These are phyloP conservation scores for Polyporus arcularius DNA, from an alignment of 768 basidiomycete species.

Conservation along the genomic window DNA sequence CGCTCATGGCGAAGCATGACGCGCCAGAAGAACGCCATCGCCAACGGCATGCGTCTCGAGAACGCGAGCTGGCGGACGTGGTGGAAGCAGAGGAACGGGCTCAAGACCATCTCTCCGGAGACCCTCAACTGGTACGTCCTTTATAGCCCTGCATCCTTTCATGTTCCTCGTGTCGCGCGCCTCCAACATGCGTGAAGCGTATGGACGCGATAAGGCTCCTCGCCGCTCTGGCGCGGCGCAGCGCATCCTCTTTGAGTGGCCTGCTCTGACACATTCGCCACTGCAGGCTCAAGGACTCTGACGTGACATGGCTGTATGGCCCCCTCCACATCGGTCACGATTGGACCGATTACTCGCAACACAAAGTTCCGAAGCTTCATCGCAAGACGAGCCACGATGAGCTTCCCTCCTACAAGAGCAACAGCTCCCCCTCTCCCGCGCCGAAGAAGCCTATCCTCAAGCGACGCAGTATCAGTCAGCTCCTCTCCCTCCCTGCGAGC, in stretches of 20 bases:
- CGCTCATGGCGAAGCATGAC: slow-evolving; percentile 99
- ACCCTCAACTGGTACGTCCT: slow-evolving; percentile 91
- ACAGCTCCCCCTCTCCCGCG: slow-evolving; percentile 11
- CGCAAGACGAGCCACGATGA: slow-evolving; percentile 43
- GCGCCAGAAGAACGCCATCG: slow-evolving; percentile 95
- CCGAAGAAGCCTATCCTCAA: slow-evolving; percentile 89
- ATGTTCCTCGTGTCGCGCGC: slow-evolving; percentile 17
- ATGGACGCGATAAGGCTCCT: slow-evolving; percentile 16
- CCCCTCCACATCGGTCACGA: slow-evolving; percentile 92
- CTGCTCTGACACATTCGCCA: too few relatives aligned
- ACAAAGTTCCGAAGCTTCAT: slow-evolving; percentile 41
- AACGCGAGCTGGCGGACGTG: slow-evolving; percentile 99
- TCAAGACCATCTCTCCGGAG: slow-evolving; percentile 94
- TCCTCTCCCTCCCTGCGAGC: slow-evolving; percentile 49
- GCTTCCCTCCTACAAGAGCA: slow-evolving; percentile 31
- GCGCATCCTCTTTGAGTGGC: background rate
- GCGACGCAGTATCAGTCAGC: slow-evolving; percentile 88
- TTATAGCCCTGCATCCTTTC: slow-evolving; percentile 11
- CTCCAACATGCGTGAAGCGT: slow-evolving; percentile 11
- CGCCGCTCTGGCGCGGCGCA: background rate
- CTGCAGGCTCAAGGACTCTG: slow-evolving; percentile 95
- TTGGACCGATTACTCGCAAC: slow-evolving; percentile 65
- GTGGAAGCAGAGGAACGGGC: slow-evolving; percentile 98
- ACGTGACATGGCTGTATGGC: slow-evolving; percentile 99
- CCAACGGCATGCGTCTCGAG: slow-evolving; percentile 92